Base-by-base conservation (phyloP, 345 rosid species). In the Syzygium jambos region DNA sequence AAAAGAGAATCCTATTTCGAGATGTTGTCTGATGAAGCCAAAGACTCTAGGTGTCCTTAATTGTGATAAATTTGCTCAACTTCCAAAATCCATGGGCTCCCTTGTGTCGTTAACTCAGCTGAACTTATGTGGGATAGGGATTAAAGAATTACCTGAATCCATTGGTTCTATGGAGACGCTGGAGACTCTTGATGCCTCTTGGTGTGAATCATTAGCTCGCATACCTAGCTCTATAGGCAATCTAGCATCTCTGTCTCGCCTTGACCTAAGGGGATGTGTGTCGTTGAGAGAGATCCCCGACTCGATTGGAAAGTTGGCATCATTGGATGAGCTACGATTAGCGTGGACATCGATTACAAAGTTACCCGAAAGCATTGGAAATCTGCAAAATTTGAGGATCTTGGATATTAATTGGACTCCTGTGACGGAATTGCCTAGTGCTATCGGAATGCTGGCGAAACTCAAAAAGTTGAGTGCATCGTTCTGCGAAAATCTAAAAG, bases 281-380 rank as follows among this genome's bases (percentile, higher is more conserved):
- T 13, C 9, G 0, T 61, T 61, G 19, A n/a, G 9, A 61, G n/a
- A 61, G 30, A 59, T 59, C 30, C 30, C 68, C 0, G 2, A n/a
- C 4, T 61, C 9, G 2, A 61, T 61, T 14, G 34, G 38, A n/a
- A n/a, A n/a, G 19, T 61, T 61, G 8, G 4, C 0, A 27, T 59
- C 16, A 1, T 59, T 59, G 17, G 0, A 1, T 5, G 3, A 27
- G 16, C 3, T 27, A 3, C 0, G 1, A 2, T n/a, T 59, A 11
- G 1, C 2, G 12, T 0, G 0, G 0, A 59, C 68, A 11, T 0
- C 0, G 0, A 27, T 59, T 59, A 5, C 2, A n/a, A n/a, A 27
- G 13, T 59, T 59, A 59, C 30, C 68, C 0, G 68, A 59, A 59
- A 59, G 68, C 15, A 59, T 59, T 12, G 16, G 68, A 8, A 59